Evolutionary conservation across 75 land plant genomes (phyloP).

Genomic region (Selaginella tamariscina): DNA sequence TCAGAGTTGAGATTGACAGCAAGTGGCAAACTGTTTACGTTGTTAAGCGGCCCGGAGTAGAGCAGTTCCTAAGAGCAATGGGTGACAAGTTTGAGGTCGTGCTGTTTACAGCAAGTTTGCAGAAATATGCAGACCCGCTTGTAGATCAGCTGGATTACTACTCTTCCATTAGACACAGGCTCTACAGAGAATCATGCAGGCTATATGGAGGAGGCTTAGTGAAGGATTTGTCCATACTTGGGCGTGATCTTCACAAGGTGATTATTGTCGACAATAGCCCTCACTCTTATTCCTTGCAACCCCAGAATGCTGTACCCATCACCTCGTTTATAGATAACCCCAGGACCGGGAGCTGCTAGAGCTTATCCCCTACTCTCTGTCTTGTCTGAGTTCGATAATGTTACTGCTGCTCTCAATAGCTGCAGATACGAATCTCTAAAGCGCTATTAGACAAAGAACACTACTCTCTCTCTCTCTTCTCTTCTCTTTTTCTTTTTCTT

Average conservation of each 20-base stretch:
- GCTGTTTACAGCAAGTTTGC: slow-evolving; percentile 75
- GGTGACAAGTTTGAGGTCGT: slow-evolving; percentile 46
- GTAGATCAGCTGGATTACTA: slow-evolving; percentile 57
- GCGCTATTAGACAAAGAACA: too few species aligned
- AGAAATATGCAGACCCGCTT: slow-evolving; percentile 61
- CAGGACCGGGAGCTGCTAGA: slow-evolving; percentile 54
- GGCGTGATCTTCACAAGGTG: slow-evolving; percentile 64
- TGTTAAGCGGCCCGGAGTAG: slow-evolving; percentile 53
- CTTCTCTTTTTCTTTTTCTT: too few species aligned
- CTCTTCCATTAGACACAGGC: too few species aligned
- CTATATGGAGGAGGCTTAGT: slow-evolving; percentile 61
- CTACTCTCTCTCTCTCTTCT: too few species aligned
- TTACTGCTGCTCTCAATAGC: not conserved
- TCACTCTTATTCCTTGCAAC: slow-evolving; percentile 45
- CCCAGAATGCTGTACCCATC: slow-evolving; percentile 60
- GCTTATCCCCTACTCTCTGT: too few species aligned
- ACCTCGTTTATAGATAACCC: slow-evolving; percentile 48
- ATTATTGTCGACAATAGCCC: slow-evolving; percentile 78
- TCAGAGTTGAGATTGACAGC: too few species aligned
- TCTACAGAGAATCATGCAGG: slow-evolving; percentile 68
- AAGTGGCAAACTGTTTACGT: slow-evolving; percentile 43
- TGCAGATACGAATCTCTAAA: too few species aligned
- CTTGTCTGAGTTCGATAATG: too few species aligned
- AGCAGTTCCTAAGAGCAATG: slow-evolving; percentile 21
- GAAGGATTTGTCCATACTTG: slow-evolving; percentile 70